Evolutionary conservation across 78 protist genomes (phyloP).

Genomic region (Dictyostelium firmibasis): DNA sequence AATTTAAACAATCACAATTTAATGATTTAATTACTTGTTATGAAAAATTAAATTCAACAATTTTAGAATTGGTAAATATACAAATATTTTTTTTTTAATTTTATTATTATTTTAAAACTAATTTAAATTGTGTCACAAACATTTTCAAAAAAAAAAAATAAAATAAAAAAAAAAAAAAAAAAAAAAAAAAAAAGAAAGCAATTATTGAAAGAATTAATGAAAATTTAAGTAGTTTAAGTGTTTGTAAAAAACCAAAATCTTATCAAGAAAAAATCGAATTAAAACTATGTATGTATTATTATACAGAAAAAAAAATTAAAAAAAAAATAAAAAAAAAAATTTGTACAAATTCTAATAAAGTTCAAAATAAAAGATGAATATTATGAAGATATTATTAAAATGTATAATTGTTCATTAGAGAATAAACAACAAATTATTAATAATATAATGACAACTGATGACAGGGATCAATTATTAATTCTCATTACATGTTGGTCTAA

Average conservation of each 20-base stretch:
- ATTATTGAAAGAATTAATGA: background rate
- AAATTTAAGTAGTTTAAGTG: background rate
- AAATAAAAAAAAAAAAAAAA: background rate
- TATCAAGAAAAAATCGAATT: background rate
- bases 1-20: constrained; percentile 9
- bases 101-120: no score
- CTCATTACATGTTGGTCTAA: constrained; percentile 10
- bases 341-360: no score
- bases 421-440: constrained; percentile 35
- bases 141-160: no score
- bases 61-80: constrained; percentile 20
- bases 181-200: background rate
- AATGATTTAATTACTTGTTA: background rate
- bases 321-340: background rate
- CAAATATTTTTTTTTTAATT: no score
- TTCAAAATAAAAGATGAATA: background rate
- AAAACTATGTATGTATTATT: background rate
- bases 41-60: constrained; percentile 17
- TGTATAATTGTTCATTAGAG: constrained; percentile 31
- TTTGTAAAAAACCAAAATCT: background rate
- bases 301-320: no score
- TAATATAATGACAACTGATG: background rate
- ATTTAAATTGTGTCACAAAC: no score
- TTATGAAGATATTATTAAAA: constrained; percentile 23
- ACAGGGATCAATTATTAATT: constrained; percentile 39